Evolutionary conservation across 2,329 filamentous ascomycete species (phyloP).

Genomic region (Sporothrix variecibatus): DNA sequence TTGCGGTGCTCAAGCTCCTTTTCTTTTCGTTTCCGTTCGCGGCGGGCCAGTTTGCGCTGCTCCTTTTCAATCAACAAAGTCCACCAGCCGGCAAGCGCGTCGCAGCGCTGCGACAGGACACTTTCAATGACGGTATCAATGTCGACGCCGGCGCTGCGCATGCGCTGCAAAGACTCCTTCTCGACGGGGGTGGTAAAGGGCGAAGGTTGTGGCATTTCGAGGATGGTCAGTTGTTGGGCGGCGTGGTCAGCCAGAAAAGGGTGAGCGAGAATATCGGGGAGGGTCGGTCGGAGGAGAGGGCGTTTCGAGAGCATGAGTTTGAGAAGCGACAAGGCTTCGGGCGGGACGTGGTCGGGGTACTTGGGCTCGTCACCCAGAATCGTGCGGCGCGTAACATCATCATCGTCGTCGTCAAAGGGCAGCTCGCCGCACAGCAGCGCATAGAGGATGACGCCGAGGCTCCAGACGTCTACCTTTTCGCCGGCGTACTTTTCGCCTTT

Average conservation of each 20-base stretch:
- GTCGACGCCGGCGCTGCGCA: slow-evolving; percentile 91
- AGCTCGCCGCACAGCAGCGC: slow-evolving; percentile 81
- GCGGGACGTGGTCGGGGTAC: slow-evolving; percentile 77
- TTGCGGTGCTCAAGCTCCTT: slow-evolving; percentile 73
- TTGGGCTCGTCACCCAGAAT: slow-evolving; percentile 85
- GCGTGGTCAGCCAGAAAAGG: slow-evolving; percentile 87
- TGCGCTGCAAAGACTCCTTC: slow-evolving; percentile 86
- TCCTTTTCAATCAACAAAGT: slow-evolving; percentile 92
- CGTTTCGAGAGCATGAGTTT: slow-evolving; percentile 85
- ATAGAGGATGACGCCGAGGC: slow-evolving; percentile 81
- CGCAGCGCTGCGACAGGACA: slow-evolving; percentile 85
- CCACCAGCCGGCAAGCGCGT: slow-evolving; percentile 95
- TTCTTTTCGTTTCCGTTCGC: slow-evolving; percentile 82
- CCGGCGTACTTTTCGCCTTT: slow-evolving; percentile 97
- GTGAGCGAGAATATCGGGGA: slow-evolving; percentile 84
- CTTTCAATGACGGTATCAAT: slow-evolving; percentile 95
- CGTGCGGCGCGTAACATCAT: slow-evolving; percentile 78
- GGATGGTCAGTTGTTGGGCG: slow-evolving; percentile 82
- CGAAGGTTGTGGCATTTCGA: slow-evolving; percentile 76
- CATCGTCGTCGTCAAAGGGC: slow-evolving; percentile 95
- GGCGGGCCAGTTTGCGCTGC: slow-evolving; percentile 76
- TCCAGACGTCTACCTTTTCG: slow-evolving; percentile 98
- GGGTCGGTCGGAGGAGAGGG: slow-evolving; percentile 75
- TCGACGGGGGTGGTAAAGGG: slow-evolving; percentile 86
- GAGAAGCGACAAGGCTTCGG: slow-evolving; percentile 76